Evolutionary conservation across 2,329 filamentous ascomycete species (phyloP).

Genomic region (Verticillium tricorpus): DNA sequence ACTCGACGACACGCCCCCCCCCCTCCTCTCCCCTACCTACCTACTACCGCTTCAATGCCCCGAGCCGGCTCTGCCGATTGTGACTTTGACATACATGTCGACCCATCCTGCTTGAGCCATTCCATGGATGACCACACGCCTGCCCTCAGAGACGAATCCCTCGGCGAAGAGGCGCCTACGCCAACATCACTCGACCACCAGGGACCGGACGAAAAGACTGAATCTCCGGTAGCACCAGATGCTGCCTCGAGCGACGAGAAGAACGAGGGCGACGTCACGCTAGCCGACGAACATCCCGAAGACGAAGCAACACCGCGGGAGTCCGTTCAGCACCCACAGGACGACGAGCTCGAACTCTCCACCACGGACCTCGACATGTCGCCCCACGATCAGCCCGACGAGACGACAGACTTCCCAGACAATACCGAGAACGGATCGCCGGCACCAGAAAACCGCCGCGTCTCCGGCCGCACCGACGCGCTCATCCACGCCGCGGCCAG

Average conservation of each 20-base stretch:
- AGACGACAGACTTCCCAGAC: neutral
- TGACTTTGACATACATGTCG: conserved; percentile 45
- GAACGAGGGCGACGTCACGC: neutral
- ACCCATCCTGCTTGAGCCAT: conserved; percentile 37
- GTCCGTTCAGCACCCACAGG: neutral
- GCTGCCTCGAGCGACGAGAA: neutral
- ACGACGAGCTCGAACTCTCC: conserved; percentile 5
- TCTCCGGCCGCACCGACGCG: conserved; percentile 42
- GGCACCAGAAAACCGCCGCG: conserved; percentile 19
- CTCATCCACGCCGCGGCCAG: conserved; percentile 49
- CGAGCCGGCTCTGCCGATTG: conserved; percentile 18
- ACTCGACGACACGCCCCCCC: neutral
- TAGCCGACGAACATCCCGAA: neutral
- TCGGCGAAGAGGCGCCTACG: neutral
- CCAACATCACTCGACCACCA: neutral
- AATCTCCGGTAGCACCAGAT: neutral
- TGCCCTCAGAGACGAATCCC: conserved; percentile 5
- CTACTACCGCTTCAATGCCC: neutral
- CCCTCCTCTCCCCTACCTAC: neutral
- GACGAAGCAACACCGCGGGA: neutral
- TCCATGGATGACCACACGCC: conserved; percentile 32
- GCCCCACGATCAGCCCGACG: conserved; percentile 3
- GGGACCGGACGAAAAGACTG: too few species aligned
- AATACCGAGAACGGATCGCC: neutral
- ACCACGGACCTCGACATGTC: conserved; percentile 5